phyloP scores from a whole-genome alignment of 768 basidiomycete genomes.

The Mycena sanguinolenta region DNA sequence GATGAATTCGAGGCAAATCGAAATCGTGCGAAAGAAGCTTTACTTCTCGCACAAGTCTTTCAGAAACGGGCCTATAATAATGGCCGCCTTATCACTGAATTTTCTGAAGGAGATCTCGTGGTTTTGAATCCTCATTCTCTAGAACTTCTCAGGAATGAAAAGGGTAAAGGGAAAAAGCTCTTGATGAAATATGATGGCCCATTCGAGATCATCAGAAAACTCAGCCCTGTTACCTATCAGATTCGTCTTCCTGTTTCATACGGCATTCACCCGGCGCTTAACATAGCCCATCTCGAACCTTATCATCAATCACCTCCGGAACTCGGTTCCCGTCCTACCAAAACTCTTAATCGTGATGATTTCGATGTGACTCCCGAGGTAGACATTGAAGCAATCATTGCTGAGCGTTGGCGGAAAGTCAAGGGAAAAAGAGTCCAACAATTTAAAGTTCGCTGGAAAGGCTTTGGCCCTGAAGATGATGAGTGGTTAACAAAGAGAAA shows the following conservation, averaged over 20 bases:
- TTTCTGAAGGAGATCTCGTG: not conserved
- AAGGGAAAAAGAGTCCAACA: not conserved
- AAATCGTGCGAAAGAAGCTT: not conserved
- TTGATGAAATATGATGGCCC: not conserved
- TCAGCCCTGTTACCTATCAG: no score
- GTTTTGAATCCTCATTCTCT: not conserved
- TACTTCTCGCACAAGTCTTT: not conserved
- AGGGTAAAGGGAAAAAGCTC: not conserved
- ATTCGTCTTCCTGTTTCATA: no score
- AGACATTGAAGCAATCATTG: not conserved
- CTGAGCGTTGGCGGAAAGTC: not conserved
- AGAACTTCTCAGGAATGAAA: not conserved
- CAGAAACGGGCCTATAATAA: not conserved
- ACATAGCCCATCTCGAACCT: not conserved
- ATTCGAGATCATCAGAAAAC: not conserved
- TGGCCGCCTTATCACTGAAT: not conserved
- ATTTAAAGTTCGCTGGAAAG: not conserved
- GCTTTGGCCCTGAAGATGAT: no score
- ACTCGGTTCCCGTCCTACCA: not conserved
- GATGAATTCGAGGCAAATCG: not conserved
- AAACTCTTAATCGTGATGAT: not conserved
- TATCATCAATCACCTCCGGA: not conserved
- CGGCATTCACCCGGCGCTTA: no score
- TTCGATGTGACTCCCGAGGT: not conserved
- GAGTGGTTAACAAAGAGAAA: not conserved